These are phyloP conservation scores for Blastocystis sp. DNA, from an alignment of 352 stramenopile species.

Conservation along the genomic window DNA sequence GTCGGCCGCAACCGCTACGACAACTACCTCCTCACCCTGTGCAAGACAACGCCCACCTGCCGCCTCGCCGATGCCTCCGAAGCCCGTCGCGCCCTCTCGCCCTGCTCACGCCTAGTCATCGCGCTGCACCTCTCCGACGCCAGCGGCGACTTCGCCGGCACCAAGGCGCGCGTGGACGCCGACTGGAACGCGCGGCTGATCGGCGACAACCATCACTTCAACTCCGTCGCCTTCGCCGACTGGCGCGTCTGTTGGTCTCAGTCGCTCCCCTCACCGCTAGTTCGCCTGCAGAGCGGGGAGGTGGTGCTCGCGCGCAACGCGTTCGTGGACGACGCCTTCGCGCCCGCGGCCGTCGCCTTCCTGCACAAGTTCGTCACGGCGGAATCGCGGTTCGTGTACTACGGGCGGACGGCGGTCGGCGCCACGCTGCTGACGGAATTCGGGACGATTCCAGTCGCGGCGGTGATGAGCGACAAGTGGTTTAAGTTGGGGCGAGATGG, in stretches of 20 bases:
- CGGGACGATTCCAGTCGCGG: background rate
- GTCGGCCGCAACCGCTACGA: conserved; percentile 15
- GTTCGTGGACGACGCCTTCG: conserved; percentile 10
- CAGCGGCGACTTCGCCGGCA: conserved; percentile 7
- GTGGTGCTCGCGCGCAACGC: background rate
- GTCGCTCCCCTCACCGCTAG: background rate
- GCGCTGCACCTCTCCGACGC: conserved; percentile 33
- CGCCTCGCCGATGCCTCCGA: background rate
- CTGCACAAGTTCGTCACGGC: background rate
- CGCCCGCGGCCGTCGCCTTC: background rate
- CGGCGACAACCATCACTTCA: background rate
- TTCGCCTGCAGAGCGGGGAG: background rate
- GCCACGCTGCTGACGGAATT: background rate
- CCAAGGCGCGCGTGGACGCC: background rate
- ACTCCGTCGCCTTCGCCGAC: conserved; percentile 11
- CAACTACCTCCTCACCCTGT: conserved; percentile 28
- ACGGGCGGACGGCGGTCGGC: background rate
- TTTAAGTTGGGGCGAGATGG: background rate
- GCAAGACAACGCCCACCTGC: background rate
- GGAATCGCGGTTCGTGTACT: background rate
- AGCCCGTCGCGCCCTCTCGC: background rate
- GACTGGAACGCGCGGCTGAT: conserved; percentile 26
- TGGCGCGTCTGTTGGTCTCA: background rate
- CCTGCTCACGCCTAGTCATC: background rate
- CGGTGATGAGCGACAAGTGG: conserved; percentile 22